A percentile compares a stretch with the other conserved stretches of the same genome.
Conservation (phyloP, 768 basidiomycete species). For the Austroboletus eburneus region DNA sequence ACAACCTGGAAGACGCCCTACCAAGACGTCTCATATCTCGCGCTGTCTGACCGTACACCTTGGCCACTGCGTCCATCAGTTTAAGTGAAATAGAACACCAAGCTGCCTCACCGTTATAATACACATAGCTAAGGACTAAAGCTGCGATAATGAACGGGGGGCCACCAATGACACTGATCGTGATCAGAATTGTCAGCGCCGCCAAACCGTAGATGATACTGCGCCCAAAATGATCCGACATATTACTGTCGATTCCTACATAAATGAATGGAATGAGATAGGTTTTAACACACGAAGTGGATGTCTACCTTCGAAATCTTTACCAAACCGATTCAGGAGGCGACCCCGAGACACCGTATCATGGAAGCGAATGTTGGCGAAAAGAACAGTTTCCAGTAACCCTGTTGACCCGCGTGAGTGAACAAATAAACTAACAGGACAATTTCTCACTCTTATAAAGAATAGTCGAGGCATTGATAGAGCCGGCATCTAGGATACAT, state of each 20-base stretch:
- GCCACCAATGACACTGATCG: slow-evolving; percentile 78
- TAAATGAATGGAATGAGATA: slow-evolving; percentile 29
- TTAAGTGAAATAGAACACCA: neutral
- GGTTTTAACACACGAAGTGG: no score
- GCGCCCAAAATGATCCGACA: slow-evolving; percentile 83
- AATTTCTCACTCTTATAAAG: slow-evolving; percentile 61
- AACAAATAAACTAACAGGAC: neutral
- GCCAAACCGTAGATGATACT: slow-evolving; percentile 71
- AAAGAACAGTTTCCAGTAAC: slow-evolving; percentile 75
- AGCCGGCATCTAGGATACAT: slow-evolving; percentile 52
- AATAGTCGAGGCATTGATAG: slow-evolving; percentile 75
- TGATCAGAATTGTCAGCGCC: slow-evolving; percentile 64
- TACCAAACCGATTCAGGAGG: slow-evolving; percentile 79
- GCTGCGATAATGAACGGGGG: slow-evolving; percentile 65
- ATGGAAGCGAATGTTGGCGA: slow-evolving; percentile 89
- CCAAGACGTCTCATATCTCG: slow-evolving; percentile 81
- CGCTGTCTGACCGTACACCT: slow-evolving; percentile 76
- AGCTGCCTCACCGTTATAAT: slow-evolving; percentile 59
- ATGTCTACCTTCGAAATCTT: slow-evolving; percentile 86
- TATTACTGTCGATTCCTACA: slow-evolving; percentile 79
- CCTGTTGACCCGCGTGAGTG: slow-evolving; percentile 27
- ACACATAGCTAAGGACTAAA: slow-evolving; percentile 52
- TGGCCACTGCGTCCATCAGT: slow-evolving; percentile 32
- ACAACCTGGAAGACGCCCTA: slow-evolving; percentile 27
- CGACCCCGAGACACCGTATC: slow-evolving; percentile 88